These are phyloP conservation scores for Rossbeevera mucosa DNA, from an alignment of 768 basidiomycete species.

Conservation along the genomic window DNA sequence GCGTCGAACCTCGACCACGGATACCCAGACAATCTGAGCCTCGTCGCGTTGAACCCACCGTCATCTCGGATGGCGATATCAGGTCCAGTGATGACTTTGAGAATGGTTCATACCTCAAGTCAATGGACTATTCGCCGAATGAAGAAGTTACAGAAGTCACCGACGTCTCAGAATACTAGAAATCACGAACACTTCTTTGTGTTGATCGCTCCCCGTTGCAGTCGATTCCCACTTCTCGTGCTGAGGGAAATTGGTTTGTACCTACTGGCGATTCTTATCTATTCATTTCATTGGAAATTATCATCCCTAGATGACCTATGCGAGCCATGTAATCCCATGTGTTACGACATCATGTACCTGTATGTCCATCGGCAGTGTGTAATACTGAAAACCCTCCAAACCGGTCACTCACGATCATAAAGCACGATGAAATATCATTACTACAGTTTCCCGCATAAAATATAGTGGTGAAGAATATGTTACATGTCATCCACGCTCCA, in stretches of 20 bases:
- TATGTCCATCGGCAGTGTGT: background rate
- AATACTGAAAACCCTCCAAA: background rate
- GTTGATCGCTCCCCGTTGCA: constrained; percentile 5
- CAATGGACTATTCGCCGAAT: constrained; percentile 20
- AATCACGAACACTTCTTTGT: background rate
- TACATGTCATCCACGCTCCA: constrained; percentile 97
- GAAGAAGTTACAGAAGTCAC: constrained; percentile 24
- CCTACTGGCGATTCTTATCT: constrained; percentile 19
- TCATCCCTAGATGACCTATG: constrained; percentile 4
- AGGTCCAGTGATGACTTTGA: constrained; percentile 28
- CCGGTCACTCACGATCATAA: background rate
- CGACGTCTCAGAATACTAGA: constrained; percentile 32
- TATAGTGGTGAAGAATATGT: constrained; percentile 3
- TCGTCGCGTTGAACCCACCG: constrained; percentile 31
- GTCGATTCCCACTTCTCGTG: constrained; percentile 8
- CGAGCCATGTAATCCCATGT: constrained; percentile 1
- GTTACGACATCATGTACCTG: constrained; percentile 1
- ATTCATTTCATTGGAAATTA: constrained; percentile 12
- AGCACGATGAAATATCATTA: background rate
- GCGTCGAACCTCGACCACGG: constrained; percentile 29
- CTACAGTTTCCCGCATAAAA: background rate
- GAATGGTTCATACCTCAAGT: constrained; percentile 22
- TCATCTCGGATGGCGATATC: constrained; percentile 28
- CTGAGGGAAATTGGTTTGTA: constrained; percentile 8
- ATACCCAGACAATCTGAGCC: constrained; percentile 25